Evolutionary conservation across 2,329 filamentous ascomycete genomes (phyloP).

Genomic region (Tolypocladium amazonense): DNA sequence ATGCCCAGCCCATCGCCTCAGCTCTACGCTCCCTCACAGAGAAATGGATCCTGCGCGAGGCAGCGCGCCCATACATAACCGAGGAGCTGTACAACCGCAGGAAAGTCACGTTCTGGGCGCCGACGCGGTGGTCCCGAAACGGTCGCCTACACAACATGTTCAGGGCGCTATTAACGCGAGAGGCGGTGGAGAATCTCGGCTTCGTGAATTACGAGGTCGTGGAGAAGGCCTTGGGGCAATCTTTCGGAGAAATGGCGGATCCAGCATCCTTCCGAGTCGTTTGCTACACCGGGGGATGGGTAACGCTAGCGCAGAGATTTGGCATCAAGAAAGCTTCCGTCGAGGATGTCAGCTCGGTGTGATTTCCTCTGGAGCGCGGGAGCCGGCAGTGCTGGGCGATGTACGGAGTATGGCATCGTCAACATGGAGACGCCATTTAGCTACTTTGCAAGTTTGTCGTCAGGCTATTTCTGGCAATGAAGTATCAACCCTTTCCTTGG

Average conservation of each 20-base stretch:
- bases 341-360: neutral
- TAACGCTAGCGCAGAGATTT: constrained; percentile 31
- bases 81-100: constrained; percentile 36
- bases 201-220: constrained; percentile 28
- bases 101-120: constrained; percentile 40
- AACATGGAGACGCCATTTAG: neutral
- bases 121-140: constrained; percentile 24
- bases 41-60: constrained; percentile 42
- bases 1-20: constrained; percentile 1
- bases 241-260: constrained; percentile 25
- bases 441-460: no score
- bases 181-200: constrained; percentile 25
- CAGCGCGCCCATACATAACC: constrained; percentile 36
- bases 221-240: constrained; percentile 21
- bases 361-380: neutral
- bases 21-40: constrained; percentile 21
- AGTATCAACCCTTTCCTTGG: no score
- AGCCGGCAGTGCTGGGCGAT: neutral
- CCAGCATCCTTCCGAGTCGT: constrained; percentile 22
- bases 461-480: no score
- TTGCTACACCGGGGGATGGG: constrained; percentile 28
- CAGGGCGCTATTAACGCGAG: constrained; percentile 18
- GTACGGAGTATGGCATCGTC: no score
- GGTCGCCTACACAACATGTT: constrained; percentile 31
- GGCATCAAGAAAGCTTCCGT: constrained; percentile 22